Percentiles rank a stretch among this genome's conserved stretches.
Conservation (phyloP, 2,329 filamentous ascomycete species). For the Drechslerella coelobrocha region DNA sequence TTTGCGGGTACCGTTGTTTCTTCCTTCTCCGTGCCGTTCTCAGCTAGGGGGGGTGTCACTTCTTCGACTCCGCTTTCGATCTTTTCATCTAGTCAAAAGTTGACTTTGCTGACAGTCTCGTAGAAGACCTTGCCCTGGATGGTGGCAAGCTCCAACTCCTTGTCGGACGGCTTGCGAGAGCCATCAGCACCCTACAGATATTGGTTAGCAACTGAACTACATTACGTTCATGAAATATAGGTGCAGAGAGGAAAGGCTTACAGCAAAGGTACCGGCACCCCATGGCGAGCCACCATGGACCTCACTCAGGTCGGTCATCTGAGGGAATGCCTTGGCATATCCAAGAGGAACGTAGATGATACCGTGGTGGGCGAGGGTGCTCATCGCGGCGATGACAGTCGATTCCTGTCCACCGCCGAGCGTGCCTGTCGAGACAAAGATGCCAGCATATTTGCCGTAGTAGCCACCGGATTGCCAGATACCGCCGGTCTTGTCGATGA, state of each 20-base stretch:
- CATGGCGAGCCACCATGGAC: slow-evolving; percentile 86
- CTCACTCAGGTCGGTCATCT: slow-evolving; percentile 75
- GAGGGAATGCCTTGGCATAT: slow-evolving; percentile 78
- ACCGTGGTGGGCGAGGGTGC: slow-evolving; percentile 88
- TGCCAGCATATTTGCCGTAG: slow-evolving; percentile 85
- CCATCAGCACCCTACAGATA: slow-evolving; percentile 69
- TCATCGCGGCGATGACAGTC: slow-evolving; percentile 80
- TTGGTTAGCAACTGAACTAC: slow-evolving; percentile 1
- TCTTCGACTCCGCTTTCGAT: slow-evolving; percentile 36
- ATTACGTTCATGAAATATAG: slow-evolving; percentile 40
- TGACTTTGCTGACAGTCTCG: slow-evolving; percentile 73
- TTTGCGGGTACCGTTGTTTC: background rate
- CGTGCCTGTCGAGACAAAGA: slow-evolving; percentile 88
- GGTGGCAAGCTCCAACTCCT: slow-evolving; percentile 80
- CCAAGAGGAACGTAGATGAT: slow-evolving; percentile 96
- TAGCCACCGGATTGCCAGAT: slow-evolving; percentile 81
- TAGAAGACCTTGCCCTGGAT: slow-evolving; percentile 88
- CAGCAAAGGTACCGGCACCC: slow-evolving; percentile 91
- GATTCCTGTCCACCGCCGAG: slow-evolving; percentile 91
- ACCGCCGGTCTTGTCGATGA: slow-evolving; percentile 87
- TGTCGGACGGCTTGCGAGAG: slow-evolving; percentile 75
- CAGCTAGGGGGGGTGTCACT: slow-evolving; percentile 10
- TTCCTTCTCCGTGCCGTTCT: slow-evolving; percentile 11
- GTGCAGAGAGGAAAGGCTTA: slow-evolving; percentile 57
- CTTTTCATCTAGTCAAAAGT: slow-evolving; percentile 73